phyloP scores from a whole-genome alignment of 2,329 filamentous ascomycete species.

The Cytospora paraplurivora region DNA sequence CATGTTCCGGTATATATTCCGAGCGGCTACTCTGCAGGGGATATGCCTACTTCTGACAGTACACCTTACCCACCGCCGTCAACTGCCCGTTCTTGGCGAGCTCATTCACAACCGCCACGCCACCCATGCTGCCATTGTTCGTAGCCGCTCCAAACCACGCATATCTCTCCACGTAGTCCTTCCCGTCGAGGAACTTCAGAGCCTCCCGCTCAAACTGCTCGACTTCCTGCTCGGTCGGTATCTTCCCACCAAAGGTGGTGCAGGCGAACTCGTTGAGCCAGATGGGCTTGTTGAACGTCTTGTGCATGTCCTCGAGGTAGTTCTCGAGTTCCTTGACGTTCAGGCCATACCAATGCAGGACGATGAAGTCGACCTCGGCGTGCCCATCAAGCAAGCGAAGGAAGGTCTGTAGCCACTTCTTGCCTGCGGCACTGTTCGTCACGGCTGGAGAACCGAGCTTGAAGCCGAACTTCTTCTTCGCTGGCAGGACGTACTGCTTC shows the following conservation, averaged over 20 bases:
- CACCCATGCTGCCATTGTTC: conserved; percentile 14
- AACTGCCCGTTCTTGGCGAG: conserved; percentile 12
- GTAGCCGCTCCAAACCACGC: conserved; percentile 21
- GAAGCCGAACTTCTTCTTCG: conserved; percentile 22
- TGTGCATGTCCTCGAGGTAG: conserved; percentile 20
- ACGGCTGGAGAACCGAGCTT: conserved; percentile 21
- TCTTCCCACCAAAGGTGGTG: conserved; percentile 16
- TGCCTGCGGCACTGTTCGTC: conserved; percentile 18
- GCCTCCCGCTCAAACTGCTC: conserved; percentile 20
- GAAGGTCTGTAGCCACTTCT: conserved; percentile 20
- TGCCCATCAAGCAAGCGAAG: conserved; percentile 11
- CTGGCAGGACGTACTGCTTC: conserved; percentile 24
- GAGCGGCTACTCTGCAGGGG: background rate
- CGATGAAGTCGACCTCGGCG: conserved; percentile 20
- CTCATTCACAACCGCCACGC: conserved; percentile 19
- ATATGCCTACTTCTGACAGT: conserved; percentile 18
- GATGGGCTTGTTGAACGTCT: conserved; percentile 20
- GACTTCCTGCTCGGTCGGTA: conserved; percentile 12
- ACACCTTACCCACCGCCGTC: conserved; percentile 20
- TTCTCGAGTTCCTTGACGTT: conserved; percentile 15
- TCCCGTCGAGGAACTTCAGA: conserved; percentile 16
- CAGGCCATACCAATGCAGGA: conserved; percentile 21
- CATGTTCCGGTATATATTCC: background rate
- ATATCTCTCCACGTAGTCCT: conserved; percentile 21
- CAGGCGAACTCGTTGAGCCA: conserved; percentile 25